A percentile compares a stretch with the other conserved stretches of the same genome.
Evolutionary conservation across 176 grass and related monocot species (phyloP).

Genomic region (Alopecurus myosuroides): DNA sequence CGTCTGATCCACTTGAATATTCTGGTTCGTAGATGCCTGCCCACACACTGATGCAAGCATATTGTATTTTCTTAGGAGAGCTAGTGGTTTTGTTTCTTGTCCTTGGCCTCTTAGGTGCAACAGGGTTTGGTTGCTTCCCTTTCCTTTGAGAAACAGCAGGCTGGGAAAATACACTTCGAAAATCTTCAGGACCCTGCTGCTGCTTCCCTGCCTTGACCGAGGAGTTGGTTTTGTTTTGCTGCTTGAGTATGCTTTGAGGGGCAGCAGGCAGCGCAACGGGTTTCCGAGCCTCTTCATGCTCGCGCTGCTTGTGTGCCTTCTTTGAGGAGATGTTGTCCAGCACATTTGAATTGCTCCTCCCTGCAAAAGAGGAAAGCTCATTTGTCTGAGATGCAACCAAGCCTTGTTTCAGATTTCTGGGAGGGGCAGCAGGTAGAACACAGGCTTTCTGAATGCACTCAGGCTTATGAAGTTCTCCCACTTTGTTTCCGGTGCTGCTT

Average conservation of each 20-base stretch:
- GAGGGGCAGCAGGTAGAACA: neutral
- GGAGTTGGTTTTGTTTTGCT: neutral
- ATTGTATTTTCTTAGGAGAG: slow-evolving; percentile 18
- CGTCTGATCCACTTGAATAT: slow-evolving; percentile 46
- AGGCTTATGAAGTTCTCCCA: neutral
- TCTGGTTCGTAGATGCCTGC: slow-evolving; percentile 60
- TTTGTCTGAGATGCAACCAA: neutral
- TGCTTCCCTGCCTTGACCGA: slow-evolving; percentile 2
- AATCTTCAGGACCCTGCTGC: neutral
- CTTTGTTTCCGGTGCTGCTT: neutral
- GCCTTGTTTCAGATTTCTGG: neutral
- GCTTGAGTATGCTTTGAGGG: neutral
- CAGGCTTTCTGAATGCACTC: neutral
- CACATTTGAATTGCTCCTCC: neutral
- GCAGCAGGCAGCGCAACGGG: neutral
- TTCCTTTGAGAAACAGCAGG: neutral
- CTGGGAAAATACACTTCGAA: neutral
- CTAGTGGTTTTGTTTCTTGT: slow-evolving; percentile 6
- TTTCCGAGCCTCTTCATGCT: neutral
- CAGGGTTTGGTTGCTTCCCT: neutral
- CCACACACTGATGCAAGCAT: slow-evolving; percentile 40
- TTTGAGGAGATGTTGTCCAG: neutral
- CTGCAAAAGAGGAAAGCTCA: neutral
- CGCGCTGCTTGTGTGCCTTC: neutral
- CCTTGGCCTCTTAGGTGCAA: neutral